Percentiles rank a stretch among this genome's conserved stretches.
Evolutionary conservation across 2,329 filamentous ascomycete species (phyloP).

Genomic region (Davidsoniella eucalypti): DNA sequence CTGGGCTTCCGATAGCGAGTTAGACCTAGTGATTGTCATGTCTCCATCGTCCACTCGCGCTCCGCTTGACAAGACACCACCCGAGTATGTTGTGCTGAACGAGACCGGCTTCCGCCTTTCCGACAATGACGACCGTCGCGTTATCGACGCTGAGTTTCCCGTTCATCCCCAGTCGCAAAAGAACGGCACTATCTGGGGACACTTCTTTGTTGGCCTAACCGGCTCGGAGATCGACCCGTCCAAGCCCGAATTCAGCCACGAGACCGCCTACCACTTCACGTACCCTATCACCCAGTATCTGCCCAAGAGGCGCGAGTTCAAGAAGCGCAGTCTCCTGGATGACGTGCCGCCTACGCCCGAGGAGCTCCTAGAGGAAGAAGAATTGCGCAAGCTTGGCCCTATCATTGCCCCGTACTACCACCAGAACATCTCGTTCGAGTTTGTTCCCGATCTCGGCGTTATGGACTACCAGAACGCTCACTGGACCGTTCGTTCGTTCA

Average conservation of each 20-base stretch:
- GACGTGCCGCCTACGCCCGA: constrained; percentile 24
- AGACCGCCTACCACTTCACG: constrained; percentile 66
- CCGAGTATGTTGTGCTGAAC: constrained; percentile 55
- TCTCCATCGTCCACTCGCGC: constrained; percentile 57
- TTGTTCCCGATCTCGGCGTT: constrained; percentile 65
- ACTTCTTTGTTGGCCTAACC: constrained; percentile 72
- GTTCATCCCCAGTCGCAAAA: constrained; percentile 70
- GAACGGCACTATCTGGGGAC: constrained; percentile 87
- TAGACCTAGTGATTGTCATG: constrained; percentile 77
- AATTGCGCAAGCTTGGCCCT: constrained; percentile 40
- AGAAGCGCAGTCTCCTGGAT: constrained; percentile 75
- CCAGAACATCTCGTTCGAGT: constrained; percentile 78
- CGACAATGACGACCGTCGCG: constrained; percentile 62
- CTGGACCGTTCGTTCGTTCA: constrained; percentile 58
- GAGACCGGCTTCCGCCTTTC: constrained; percentile 69
- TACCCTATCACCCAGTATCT: constrained; percentile 81
- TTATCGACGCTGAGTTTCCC: constrained; percentile 58
- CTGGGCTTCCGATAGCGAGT: constrained; percentile 61
- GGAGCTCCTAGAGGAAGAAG: constrained; percentile 34
- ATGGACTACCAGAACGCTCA: constrained; percentile 50
- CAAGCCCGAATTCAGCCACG: constrained; percentile 52
- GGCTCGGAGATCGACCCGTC: constrained; percentile 64
- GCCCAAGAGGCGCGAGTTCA: constrained; percentile 74
- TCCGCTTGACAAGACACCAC: constrained; percentile 46
- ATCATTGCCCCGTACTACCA: constrained; percentile 79